Conservation (phyloP, 441 rosid genomes). For the Adansonia rubrostipa region DNA sequence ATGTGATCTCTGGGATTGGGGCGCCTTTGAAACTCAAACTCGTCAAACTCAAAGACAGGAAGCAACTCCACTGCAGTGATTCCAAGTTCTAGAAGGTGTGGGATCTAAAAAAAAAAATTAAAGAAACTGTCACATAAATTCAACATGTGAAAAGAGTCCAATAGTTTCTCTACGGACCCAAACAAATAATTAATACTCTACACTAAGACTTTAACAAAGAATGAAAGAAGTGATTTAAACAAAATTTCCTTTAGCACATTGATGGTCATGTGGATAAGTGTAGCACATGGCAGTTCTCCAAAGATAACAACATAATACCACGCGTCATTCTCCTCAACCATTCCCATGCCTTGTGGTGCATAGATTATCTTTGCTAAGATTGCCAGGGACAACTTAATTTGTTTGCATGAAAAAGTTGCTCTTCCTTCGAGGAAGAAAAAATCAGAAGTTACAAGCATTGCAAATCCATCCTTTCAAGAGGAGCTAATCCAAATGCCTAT, state of each 20-base stretch:
- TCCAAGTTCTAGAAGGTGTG: conserved; percentile 89
- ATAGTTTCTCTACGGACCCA: background rate
- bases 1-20: conserved; percentile 92
- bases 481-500: background rate
- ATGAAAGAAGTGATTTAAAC: conserved; percentile 2
- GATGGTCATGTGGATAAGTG: background rate
- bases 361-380: conserved; percentile 21
- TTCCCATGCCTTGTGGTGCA: background rate
- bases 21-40: conserved; percentile 90
- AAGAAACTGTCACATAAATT: conserved; percentile 31
- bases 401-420: background rate
- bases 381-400: background rate
- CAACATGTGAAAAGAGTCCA: conserved; percentile 21
- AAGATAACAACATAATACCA: conserved; percentile 1
- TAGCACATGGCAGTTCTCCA: conserved; percentile 5
- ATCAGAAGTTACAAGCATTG: conserved; percentile 1
- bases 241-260: background rate
- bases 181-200: background rate
- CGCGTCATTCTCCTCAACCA: background rate
- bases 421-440: conserved; percentile 4
- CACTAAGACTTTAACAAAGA: background rate
- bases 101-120: conserved; percentile 56
- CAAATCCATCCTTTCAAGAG: conserved; percentile 21
- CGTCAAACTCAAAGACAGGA: conserved; percentile 94
- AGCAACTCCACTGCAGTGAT: conserved; percentile 92